A percentile compares a stretch with the other conserved stretches of the same genome.
Conservation (phyloP, 2,329 filamentous ascomycete genomes). For the Xylaria sp. region DNA sequence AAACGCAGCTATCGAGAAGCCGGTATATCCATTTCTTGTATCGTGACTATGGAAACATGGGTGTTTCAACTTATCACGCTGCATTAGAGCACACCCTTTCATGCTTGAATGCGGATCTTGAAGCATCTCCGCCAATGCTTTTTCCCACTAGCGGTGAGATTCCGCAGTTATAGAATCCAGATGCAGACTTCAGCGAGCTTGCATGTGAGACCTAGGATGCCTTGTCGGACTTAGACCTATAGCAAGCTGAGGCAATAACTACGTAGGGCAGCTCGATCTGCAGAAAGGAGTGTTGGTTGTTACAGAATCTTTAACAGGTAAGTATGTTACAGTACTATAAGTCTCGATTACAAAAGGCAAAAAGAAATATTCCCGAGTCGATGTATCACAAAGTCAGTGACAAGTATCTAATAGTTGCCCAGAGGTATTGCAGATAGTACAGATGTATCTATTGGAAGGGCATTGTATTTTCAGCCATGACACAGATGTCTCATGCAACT, state of each 20-base stretch:
- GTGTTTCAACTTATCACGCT: constrained; percentile 5
- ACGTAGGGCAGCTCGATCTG: constrained; percentile 2
- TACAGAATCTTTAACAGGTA: not conserved
- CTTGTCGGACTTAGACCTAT: not conserved
- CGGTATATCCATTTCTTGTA: constrained; percentile 2
- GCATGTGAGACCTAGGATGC: constrained; percentile 8
- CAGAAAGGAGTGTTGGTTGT: constrained; percentile 5
- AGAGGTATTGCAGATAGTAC: constrained; percentile 1
- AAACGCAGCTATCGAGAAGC: constrained; percentile 1
- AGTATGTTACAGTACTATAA: not conserved
- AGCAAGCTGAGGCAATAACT: constrained; percentile 8
- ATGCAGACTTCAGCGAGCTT: constrained; percentile 4
- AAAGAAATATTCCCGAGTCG: constrained; percentile 10
- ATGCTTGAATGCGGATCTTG: constrained; percentile 13
- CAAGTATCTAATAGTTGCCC: constrained; percentile 12
- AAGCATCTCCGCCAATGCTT: constrained; percentile 14
- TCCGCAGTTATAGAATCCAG: constrained; percentile 14
- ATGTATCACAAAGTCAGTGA: constrained; percentile 12
- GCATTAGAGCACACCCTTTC: constrained; percentile 4
- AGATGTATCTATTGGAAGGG: not conserved
- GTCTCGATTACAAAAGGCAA: constrained; percentile 1
- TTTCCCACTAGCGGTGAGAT: constrained; percentile 25
- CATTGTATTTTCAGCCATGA: not conserved
- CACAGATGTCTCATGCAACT: not conserved
- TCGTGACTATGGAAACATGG: not conserved